Percentiles rank a stretch among this genome's conserved stretches.
Evolutionary conservation across 106 monocot species (phyloP).

Genomic region (Platanthera zijinensis): DNA sequence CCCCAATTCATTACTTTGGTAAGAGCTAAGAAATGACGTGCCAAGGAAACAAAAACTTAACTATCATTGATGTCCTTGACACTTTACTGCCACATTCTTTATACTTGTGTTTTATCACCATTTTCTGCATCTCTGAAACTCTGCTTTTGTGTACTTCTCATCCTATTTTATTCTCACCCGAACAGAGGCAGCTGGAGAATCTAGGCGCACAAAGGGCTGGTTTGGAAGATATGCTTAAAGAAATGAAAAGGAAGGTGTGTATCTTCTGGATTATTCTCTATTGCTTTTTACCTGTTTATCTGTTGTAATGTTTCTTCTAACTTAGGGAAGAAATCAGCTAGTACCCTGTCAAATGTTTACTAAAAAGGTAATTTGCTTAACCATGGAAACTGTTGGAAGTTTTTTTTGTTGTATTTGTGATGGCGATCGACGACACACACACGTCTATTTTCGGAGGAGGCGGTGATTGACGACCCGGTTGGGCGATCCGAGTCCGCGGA

Average conservation of each 20-base stretch:
- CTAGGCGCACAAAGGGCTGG: conserved; percentile 83
- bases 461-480: too few relatives aligned
- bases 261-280: neutral
- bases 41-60: neutral
- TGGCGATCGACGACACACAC: too few relatives aligned
- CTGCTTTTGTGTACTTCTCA: neutral
- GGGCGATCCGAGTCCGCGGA: too few relatives aligned
- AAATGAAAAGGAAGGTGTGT: conserved; percentile 91
- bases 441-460: too few relatives aligned
- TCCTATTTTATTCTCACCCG: neutral
- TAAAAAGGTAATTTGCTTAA: neutral
- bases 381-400: neutral
- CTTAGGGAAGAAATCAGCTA: neutral
- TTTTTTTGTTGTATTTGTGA: neutral
- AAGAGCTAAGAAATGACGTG: neutral
- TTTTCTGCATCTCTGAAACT: neutral
- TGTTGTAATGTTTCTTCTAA: neutral
- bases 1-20: neutral
- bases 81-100: neutral
- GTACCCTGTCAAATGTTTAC: neutral
- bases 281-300: neutral
- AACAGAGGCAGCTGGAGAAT: conserved; percentile 81
- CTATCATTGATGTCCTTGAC: neutral
- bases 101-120: neutral
- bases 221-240: conserved; percentile 92